Conservation (phyloP, 2,329 filamentous ascomycete species). For the Aureobasidium leucospermi region DNA sequence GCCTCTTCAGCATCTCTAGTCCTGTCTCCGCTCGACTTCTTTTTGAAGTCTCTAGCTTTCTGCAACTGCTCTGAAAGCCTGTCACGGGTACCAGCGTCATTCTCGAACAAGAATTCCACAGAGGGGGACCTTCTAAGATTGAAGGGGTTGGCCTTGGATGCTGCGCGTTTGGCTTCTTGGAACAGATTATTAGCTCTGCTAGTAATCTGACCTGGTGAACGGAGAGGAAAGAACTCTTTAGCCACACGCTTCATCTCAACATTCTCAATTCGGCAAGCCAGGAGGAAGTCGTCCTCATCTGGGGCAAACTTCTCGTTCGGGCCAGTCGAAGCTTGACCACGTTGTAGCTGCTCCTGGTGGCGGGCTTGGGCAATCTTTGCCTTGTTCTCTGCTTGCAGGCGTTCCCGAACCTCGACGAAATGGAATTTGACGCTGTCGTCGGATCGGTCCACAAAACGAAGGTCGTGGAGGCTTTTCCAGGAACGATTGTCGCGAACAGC, state of each 20-base stretch:
- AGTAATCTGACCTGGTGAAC: neutral
- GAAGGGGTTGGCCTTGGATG: neutral
- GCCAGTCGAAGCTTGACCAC: conserved; percentile 5
- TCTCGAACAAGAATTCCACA: neutral
- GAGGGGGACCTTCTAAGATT: neutral
- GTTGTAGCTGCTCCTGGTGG: neutral
- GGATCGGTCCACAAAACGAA: neutral
- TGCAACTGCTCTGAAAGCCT: neutral
- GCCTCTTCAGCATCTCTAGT: neutral
- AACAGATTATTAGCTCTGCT: conserved; percentile 7
- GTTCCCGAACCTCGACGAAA: neutral
- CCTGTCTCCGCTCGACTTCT: neutral
- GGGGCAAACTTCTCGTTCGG: conserved; percentile 9
- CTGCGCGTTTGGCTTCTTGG: neutral
- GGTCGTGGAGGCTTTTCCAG: conserved; percentile 8
- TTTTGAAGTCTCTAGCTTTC: neutral
- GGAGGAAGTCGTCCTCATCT: conserved; percentile 13
- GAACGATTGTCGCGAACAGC: neutral
- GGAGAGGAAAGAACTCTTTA: conserved; percentile 14
- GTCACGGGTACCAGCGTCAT: neutral
- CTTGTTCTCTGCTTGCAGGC: neutral
- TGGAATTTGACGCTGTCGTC: conserved; percentile 5
- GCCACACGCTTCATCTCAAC: conserved; percentile 14
- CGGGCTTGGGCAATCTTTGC: neutral
- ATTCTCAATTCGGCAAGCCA: conserved; percentile 11